phyloP scores from a whole-genome alignment of 2,329 filamentous ascomycete species.

The Stagonosporopsis tanaceti region DNA sequence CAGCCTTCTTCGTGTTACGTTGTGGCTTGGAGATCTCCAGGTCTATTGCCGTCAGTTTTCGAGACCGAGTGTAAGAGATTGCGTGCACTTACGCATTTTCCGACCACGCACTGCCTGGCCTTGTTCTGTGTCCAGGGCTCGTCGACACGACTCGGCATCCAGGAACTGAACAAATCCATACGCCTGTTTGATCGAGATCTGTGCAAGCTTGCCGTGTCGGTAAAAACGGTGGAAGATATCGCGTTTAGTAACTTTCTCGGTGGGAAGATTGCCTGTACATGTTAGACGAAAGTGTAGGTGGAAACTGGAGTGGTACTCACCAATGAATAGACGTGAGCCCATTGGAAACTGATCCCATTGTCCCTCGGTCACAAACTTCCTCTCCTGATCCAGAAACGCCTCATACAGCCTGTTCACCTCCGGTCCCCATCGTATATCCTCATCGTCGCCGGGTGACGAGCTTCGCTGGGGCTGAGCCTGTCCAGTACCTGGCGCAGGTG shows the following conservation, averaged over 20 bases:
- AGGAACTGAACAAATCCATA: constrained; percentile 98
- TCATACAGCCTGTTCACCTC: constrained; percentile 75
- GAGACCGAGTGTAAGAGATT: background rate
- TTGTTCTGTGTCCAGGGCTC: constrained; percentile 80
- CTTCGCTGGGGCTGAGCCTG: constrained; percentile 37
- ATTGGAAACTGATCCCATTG: constrained; percentile 83
- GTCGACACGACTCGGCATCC: constrained; percentile 74
- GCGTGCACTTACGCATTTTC: constrained; percentile 80
- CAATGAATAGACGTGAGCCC: constrained; percentile 81
- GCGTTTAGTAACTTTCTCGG: constrained; percentile 90
- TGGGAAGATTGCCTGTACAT: constrained; percentile 80
- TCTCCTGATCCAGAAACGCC: constrained; percentile 75
- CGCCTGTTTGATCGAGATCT: constrained; percentile 95
- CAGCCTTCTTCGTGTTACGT: constrained; percentile 73
- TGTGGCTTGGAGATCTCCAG: constrained; percentile 90
- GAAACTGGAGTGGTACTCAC: constrained; percentile 57
- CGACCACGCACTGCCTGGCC: constrained; percentile 84
- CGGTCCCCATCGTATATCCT: constrained; percentile 60
- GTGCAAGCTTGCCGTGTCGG: constrained; percentile 83
- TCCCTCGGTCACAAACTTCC: constrained; percentile 77
- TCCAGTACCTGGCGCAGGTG: constrained; percentile 37
- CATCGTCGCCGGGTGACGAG: constrained; percentile 49
- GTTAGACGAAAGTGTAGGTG: constrained; percentile 22
- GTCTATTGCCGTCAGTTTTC: constrained; percentile 63
- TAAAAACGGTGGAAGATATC: constrained; percentile 94